These are phyloP conservation scores for Cryptosporidium ryanae DNA, from an alignment of 169 alveolate species.

Conservation along the genomic window DNA sequence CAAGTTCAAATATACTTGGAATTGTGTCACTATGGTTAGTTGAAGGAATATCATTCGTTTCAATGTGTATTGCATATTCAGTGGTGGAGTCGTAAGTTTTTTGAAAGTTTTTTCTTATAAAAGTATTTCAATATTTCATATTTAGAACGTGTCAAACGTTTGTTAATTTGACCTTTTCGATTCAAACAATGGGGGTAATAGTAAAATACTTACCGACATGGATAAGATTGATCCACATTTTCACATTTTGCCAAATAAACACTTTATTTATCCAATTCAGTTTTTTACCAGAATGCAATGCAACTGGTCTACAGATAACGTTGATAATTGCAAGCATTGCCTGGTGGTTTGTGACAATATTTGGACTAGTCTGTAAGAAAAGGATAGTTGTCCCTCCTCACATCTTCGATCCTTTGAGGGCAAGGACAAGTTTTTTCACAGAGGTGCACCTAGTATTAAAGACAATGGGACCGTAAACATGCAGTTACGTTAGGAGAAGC, in stretches of 20 bases:
- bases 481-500: background rate
- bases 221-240: slow-evolving; percentile 76
- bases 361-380: slow-evolving; percentile 49
- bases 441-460: slow-evolving; percentile 59
- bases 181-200: slow-evolving; percentile 73
- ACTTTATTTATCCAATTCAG: slow-evolving; percentile 73
- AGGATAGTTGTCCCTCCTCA: slow-evolving; percentile 69
- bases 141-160: slow-evolving; percentile 42
- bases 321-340: slow-evolving; percentile 46
- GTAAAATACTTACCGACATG: slow-evolving; percentile 78
- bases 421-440: slow-evolving; percentile 54
- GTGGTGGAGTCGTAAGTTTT: slow-evolving; percentile 66
- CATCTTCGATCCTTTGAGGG: slow-evolving; percentile 65
- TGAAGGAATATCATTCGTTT: slow-evolving; percentile 71
- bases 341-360: slow-evolving; percentile 64
- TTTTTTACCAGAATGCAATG: slow-evolving; percentile 78
- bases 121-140: background rate
- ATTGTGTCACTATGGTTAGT: slow-evolving; percentile 76
- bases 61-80: slow-evolving; percentile 70
- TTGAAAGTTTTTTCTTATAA: background rate
- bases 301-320: slow-evolving; percentile 63
- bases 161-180: slow-evolving; percentile 70
- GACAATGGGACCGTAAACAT: slow-evolving; percentile 64
- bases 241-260: slow-evolving; percentile 76
- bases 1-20: slow-evolving; percentile 62